A percentile compares a stretch with the other conserved stretches of the same genome.
Conservation (phyloP, 2,329 filamentous ascomycete species). For the Phialophora tarda region DNA sequence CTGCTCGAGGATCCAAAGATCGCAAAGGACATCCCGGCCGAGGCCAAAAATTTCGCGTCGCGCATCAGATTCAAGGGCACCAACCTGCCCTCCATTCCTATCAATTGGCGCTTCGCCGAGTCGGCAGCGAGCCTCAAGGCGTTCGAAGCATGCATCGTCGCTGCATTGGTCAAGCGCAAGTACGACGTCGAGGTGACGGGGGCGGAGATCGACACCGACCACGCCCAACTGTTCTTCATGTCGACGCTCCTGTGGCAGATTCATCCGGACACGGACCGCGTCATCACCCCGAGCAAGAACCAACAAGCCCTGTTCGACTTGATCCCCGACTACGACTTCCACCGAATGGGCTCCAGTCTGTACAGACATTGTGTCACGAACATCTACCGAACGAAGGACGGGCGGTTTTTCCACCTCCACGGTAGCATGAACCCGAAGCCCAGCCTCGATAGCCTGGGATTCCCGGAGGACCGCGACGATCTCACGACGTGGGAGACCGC, state of each 20-base stretch:
- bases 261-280: slow-evolving; percentile 43
- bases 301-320: slow-evolving; percentile 26
- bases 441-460: slow-evolving; percentile 47
- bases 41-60: slow-evolving; percentile 55
- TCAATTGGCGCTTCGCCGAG: slow-evolving; percentile 64
- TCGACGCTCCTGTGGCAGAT: slow-evolving; percentile 47
- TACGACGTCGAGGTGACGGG: slow-evolving; percentile 50
- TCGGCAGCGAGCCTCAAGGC: slow-evolving; percentile 58
- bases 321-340: slow-evolving; percentile 67
- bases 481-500: slow-evolving; percentile 42
- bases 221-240: slow-evolving; percentile 54
- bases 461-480: slow-evolving; percentile 44
- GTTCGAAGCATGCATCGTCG: slow-evolving; percentile 56
- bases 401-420: slow-evolving; percentile 55
- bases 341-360: slow-evolving; percentile 64
- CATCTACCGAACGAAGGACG: slow-evolving; percentile 56
- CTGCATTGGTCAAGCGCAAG: slow-evolving; percentile 53
- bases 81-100: slow-evolving; percentile 48
- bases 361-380: slow-evolving; percentile 43
- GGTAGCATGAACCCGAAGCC: slow-evolving; percentile 55
- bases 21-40: slow-evolving; percentile 53
- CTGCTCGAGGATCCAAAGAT: slow-evolving; percentile 57
- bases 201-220: slow-evolving; percentile 56
- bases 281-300: slow-evolving; percentile 33
- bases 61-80: slow-evolving; percentile 16